Evolutionary conservation across 2,329 filamentous ascomycete species (phyloP).

Genomic region (Colletotrichum destructivum): DNA sequence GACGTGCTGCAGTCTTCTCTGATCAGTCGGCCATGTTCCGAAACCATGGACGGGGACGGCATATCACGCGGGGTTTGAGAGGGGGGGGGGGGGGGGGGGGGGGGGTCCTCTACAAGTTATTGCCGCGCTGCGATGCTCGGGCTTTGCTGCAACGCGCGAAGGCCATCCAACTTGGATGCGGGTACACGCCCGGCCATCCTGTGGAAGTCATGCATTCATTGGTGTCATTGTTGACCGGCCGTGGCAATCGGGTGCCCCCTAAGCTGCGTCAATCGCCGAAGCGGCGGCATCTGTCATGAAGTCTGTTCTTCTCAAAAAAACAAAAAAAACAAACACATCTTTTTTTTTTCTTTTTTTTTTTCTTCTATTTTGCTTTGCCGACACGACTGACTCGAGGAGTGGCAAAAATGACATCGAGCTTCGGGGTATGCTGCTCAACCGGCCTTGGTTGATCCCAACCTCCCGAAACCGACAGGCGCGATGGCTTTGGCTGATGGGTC

Average conservation of each 20-base stretch:
- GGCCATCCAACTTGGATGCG: neutral
- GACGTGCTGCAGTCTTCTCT: neutral
- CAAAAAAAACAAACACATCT: constrained; percentile 1
- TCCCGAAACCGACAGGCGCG: neutral
- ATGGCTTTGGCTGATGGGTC: neutral
- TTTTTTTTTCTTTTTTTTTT: neutral
- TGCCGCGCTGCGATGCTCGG: neutral
- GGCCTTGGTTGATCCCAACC: neutral
- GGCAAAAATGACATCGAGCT: neutral
- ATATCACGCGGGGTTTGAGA: too few relatives aligned
- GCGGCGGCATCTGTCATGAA: neutral
- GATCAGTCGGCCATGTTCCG: neutral
- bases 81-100: too few relatives aligned
- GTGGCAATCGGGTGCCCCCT: neutral
- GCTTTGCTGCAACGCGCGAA: neutral
- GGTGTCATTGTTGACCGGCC: too few relatives aligned
- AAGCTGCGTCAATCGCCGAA: neutral
- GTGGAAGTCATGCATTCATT: neutral
- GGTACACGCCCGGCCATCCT: neutral
- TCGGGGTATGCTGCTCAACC: neutral
- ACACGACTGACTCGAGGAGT: constrained; percentile 7
- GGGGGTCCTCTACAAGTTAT: too few relatives aligned
- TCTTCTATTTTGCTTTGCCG: neutral
- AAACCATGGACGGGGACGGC: neutral
- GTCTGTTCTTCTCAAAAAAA: too few relatives aligned